These are phyloP conservation scores for Gyromitra esculenta DNA, from an alignment of 2,329 filamentous ascomycete genomes.

Conservation along the genomic window DNA sequence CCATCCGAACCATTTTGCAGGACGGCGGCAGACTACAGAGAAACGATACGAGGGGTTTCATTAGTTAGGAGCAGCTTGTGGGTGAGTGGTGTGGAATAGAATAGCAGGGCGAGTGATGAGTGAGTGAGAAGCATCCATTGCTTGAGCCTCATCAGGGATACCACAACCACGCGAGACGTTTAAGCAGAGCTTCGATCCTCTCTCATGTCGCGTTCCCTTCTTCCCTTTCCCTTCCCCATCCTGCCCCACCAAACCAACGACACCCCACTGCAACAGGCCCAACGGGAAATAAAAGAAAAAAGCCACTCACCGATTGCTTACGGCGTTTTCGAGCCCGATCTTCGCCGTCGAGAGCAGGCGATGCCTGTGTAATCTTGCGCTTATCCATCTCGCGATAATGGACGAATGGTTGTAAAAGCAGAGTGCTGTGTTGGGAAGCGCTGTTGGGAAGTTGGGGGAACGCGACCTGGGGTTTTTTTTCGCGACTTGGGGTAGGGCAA, in stretches of 20 bases:
- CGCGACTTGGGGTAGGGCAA: slow-evolving; percentile 41
- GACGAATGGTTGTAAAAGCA: slow-evolving; percentile 30
- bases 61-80: slow-evolving; percentile 18
- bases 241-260: slow-evolving; percentile 44
- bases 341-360: slow-evolving; percentile 52
- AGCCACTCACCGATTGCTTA: slow-evolving; percentile 55
- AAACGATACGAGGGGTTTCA: slow-evolving; percentile 7
- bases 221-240: slow-evolving; percentile 25
- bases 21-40: slow-evolving; percentile 21
- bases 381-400: slow-evolving; percentile 53
- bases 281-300: neutral
- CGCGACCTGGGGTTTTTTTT: slow-evolving; percentile 42
- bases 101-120: slow-evolving; percentile 8
- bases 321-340: slow-evolving; percentile 55
- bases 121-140: slow-evolving; percentile 3
- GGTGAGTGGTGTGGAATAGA: slow-evolving; percentile 36
- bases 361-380: slow-evolving; percentile 50
- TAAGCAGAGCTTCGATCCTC: slow-evolving; percentile 40
- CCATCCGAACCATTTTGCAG: slow-evolving; percentile 35
- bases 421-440: slow-evolving; percentile 13
- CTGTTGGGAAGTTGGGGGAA: slow-evolving; percentile 27
- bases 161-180: slow-evolving; percentile 48
- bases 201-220: slow-evolving; percentile 43
- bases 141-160: slow-evolving; percentile 52
- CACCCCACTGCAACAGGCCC: slow-evolving; percentile 26